Conservation (phyloP, 257 asterid genomes). For the Haberlea rhodopensis region DNA sequence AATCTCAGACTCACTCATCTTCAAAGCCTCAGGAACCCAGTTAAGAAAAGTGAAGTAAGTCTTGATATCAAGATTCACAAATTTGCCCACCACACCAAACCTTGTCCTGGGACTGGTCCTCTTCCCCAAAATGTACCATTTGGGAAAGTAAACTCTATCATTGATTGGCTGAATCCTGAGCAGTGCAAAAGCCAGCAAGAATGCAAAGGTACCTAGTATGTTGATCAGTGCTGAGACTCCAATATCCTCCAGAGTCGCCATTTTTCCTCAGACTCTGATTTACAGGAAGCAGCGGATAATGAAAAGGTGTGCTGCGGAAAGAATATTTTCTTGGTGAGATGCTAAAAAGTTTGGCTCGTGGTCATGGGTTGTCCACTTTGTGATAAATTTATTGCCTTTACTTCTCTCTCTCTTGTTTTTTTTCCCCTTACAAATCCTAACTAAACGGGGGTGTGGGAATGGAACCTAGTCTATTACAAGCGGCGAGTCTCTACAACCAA, state of each 20-base stretch:
- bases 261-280: constrained; percentile 18
- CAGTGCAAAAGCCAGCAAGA: constrained; percentile 90
- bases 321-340: constrained; percentile 18
- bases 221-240: constrained; percentile 77
- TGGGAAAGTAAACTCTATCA: constrained; percentile 88
- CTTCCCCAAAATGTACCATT: constrained; percentile 81
- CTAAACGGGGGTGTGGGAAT: too few species aligned
- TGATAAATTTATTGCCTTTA: background rate
- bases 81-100: constrained; percentile 59
- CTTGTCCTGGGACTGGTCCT: constrained; percentile 55
- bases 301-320: constrained; percentile 17
- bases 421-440: too few species aligned
- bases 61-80: constrained; percentile 65
- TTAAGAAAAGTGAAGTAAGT: constrained; percentile 82
- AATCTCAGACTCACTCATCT: constrained; percentile 75
- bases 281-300: background rate
- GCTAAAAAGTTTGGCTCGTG: background rate
- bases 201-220: constrained; percentile 64
- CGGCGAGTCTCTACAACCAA: too few species aligned
- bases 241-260: constrained; percentile 88
- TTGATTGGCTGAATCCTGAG: constrained; percentile 85
- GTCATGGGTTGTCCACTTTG: background rate
- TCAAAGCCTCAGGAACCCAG: constrained; percentile 95
- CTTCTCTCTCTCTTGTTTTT: too few species aligned
- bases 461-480: too few species aligned